phyloP scores from a whole-genome alignment of 345 rosid species.

The Ceriops tagal region DNA sequence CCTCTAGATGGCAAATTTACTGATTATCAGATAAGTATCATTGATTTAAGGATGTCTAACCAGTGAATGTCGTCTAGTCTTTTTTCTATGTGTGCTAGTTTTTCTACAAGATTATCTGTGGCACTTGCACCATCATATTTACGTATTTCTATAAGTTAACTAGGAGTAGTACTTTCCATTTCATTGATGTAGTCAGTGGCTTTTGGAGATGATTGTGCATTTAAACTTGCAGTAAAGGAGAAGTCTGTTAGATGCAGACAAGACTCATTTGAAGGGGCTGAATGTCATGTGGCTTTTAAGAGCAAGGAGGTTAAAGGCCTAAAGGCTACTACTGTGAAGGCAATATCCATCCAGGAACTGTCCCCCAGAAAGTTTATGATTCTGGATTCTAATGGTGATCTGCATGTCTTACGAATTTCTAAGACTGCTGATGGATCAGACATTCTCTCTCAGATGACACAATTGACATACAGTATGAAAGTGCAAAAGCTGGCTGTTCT shows the following conservation, averaged over 20 bases:
- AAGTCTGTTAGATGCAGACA: constrained; percentile 44
- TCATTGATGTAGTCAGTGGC: constrained; percentile 1
- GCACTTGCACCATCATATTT: constrained; percentile 5
- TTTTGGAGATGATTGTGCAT: constrained; percentile 15
- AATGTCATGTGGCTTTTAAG: constrained; percentile 47
- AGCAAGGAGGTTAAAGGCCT: constrained; percentile 25
- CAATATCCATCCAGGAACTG: constrained; percentile 53
- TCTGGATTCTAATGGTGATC: constrained; percentile 58
- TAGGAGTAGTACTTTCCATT: constrained; percentile 7
- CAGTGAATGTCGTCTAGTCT: constrained; percentile 2
- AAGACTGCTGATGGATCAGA: constrained; percentile 33
- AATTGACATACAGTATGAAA: constrained; percentile 52
- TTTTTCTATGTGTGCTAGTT: not conserved
- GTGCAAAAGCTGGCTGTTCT: constrained; percentile 65
- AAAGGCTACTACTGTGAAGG: constrained; percentile 42
- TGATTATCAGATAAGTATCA: constrained; percentile 14
- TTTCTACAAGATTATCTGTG: not conserved
- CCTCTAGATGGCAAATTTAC: constrained; percentile 35
- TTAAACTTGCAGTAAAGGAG: constrained; percentile 50
- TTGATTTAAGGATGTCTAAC: constrained; percentile 15
- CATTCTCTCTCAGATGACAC: constrained; percentile 42
- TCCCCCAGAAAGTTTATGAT: constrained; percentile 52
- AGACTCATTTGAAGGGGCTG: constrained; percentile 39
- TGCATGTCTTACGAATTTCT: constrained; percentile 50
- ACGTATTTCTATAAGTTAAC: constrained; percentile 1